These are phyloP conservation scores for Cystofilobasidium macerans DNA, from an alignment of 768 basidiomycete genomes.

Conservation along the genomic window DNA sequence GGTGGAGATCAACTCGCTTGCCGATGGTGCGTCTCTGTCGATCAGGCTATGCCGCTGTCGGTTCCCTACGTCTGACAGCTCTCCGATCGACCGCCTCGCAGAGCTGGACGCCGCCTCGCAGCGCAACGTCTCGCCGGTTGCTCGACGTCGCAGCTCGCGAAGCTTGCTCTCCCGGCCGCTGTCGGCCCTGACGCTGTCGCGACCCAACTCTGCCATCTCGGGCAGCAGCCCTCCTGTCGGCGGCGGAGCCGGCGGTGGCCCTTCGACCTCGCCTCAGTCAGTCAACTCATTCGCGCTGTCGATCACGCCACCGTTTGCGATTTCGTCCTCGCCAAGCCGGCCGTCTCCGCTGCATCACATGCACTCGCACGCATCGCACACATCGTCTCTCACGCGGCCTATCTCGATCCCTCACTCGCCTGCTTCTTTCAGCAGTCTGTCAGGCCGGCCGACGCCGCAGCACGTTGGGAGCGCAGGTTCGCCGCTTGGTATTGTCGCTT, in stretches of 20 bases:
- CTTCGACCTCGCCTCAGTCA: conserved; percentile 35
- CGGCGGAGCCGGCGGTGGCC: not conserved
- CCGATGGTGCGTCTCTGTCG: conserved; percentile 59
- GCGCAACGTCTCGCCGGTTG: conserved; percentile 32
- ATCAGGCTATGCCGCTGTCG: conserved; percentile 19
- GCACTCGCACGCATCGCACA: conserved; percentile 22
- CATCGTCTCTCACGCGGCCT: conserved; percentile 29
- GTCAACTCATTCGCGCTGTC: conserved; percentile 35
- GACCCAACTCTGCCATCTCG: not conserved
- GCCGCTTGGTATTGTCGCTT: conserved; percentile 25
- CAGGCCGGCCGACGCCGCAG: conserved; percentile 10
- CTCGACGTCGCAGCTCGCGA: conserved; percentile 36
- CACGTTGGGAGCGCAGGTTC: conserved; percentile 6
- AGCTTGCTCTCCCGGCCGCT: conserved; percentile 34
- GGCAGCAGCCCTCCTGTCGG: conserved; percentile 21
- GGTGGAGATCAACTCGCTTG: conserved; percentile 80
- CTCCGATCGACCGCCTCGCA: conserved; percentile 42
- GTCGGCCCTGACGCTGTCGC: conserved; percentile 33
- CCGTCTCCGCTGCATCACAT: conserved; percentile 25
- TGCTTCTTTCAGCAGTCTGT: conserved; percentile 11
- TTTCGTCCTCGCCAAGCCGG: conserved; percentile 24
- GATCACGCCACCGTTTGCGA: conserved; percentile 40
- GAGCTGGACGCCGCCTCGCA: conserved; percentile 41
- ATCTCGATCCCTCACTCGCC: conserved; percentile 30
- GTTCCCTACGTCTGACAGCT: too few species aligned